Percentiles rank a stretch among this genome's conserved stretches.
Conservation (phyloP, 1,139 yeast genomes). For the Taphrina wiesneri region DNA sequence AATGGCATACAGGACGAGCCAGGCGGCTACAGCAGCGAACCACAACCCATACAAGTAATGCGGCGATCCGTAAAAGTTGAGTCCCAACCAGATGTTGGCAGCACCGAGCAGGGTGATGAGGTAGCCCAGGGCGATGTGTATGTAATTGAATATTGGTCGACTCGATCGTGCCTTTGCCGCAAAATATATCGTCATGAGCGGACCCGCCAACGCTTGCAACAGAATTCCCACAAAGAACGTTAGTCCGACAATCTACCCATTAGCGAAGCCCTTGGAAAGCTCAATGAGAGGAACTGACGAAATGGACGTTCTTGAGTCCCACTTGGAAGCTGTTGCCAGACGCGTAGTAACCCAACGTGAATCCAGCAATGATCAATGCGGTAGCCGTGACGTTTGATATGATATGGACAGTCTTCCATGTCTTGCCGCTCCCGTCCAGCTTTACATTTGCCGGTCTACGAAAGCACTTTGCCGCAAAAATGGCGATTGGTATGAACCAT, state of each 20-base stretch:
- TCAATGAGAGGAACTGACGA: not conserved
- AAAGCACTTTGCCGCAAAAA: not conserved
- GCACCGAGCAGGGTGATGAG: slow-evolving; percentile 1
- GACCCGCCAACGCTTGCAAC: not conserved
- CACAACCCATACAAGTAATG: not conserved
- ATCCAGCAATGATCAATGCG: not conserved
- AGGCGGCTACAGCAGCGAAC: slow-evolving; percentile 2
- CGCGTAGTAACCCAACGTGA: not conserved
- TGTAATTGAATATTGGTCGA: not conserved
- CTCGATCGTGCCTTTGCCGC: not conserved
- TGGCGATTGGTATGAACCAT: slow-evolving; percentile 1
- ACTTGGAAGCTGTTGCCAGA: slow-evolving; percentile 6
- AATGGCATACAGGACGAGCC: not conserved
- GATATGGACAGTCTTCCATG: slow-evolving; percentile 6
- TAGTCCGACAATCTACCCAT: not conserved
- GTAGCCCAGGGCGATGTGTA: not conserved
- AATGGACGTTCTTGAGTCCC: not conserved
- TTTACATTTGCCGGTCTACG: not conserved
- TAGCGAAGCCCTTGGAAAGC: not conserved
- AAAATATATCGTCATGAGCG: not conserved
- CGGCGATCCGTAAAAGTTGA: not conserved
- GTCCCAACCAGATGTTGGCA: not conserved
- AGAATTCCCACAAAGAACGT: not conserved
- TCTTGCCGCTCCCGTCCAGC: not conserved
- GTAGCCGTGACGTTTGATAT: not conserved